phyloP scores from a whole-genome alignment of 2,329 filamentous ascomycete genomes.

The Hypoxylon sp. region DNA sequence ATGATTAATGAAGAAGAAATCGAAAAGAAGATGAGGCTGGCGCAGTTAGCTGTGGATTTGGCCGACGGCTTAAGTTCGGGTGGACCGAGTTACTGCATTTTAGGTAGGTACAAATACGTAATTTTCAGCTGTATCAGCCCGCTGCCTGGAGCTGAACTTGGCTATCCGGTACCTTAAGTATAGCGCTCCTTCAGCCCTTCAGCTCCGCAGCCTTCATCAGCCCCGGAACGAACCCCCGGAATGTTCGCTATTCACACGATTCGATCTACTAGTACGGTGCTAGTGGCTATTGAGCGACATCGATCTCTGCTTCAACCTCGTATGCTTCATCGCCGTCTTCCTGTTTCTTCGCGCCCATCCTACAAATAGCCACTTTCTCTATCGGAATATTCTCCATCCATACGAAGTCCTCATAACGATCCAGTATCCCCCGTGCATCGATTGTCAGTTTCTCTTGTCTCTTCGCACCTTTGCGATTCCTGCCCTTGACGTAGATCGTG shows the following conservation, averaged over 20 bases:
- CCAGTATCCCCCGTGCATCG: conserved; percentile 67
- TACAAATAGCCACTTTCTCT: conserved; percentile 81
- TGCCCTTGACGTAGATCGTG: conserved; percentile 77
- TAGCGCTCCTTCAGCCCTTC: conserved; percentile 3
- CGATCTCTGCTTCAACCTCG: conserved; percentile 64
- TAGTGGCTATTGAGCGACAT: conserved; percentile 33
- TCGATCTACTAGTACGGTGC: neutral
- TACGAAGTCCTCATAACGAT: conserved; percentile 70
- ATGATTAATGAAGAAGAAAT: conserved; percentile 20
- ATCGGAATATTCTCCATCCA: conserved; percentile 78
- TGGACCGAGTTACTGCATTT: conserved; percentile 19
- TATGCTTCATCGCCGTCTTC: conserved; percentile 66
- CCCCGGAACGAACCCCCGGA: too few species aligned
- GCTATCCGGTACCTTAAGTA: neutral
- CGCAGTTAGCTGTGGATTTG: conserved; percentile 22
- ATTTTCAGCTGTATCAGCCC: conserved; percentile 6
- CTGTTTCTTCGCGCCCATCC: conserved; percentile 84
- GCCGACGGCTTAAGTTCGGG: conserved; percentile 38
- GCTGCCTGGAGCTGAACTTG: conserved; percentile 6
- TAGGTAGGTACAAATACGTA: conserved; percentile 19
- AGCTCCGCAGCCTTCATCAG: neutral
- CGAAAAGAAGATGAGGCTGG: conserved; percentile 20
- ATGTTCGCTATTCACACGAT: neutral
- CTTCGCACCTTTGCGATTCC: conserved; percentile 44
- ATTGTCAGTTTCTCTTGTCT: conserved; percentile 58